phyloP scores from a whole-genome alignment of 495 filamentous ascomycete species.

The Lasiosphaeria miniovina region DNA sequence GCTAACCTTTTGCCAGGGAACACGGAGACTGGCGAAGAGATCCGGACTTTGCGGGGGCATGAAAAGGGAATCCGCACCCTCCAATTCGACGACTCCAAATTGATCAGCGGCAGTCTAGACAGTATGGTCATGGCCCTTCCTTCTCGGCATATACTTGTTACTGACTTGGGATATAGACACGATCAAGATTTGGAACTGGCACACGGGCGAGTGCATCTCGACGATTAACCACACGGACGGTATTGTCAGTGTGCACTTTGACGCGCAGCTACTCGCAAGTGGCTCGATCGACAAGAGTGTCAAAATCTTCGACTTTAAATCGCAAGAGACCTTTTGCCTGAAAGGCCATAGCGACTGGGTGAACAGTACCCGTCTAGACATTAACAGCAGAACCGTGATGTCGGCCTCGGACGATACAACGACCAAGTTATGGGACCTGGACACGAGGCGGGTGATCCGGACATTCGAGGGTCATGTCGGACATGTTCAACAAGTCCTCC shows the following conservation, averaged over 20 bases:
- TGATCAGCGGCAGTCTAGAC: conserved; percentile 35
- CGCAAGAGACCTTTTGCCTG: conserved; percentile 72
- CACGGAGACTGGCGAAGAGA: conserved; percentile 78
- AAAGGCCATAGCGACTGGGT: conserved; percentile 91
- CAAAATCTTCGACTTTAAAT: conserved; percentile 90
- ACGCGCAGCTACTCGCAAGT: conserved; percentile 74
- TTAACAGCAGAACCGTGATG: conserved; percentile 74
- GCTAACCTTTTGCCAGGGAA: conserved; percentile 49
- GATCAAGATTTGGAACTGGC: conserved; percentile 94
- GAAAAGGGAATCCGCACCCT: conserved; percentile 78
- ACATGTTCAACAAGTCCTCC: conserved; percentile 86
- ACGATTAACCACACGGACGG: conserved; percentile 78
- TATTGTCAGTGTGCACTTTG: conserved; percentile 82
- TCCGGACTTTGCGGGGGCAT: conserved; percentile 81
- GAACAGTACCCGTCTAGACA: conserved; percentile 84
- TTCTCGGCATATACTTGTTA: not conserved
- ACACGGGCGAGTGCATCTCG: conserved; percentile 81
- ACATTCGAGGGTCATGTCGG: conserved; percentile 92
- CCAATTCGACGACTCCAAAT: conserved; percentile 86
- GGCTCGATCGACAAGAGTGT: conserved; percentile 87
- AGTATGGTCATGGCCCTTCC: conserved; percentile 13
- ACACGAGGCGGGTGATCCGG: conserved; percentile 70
- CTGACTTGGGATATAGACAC: conserved; percentile 40
- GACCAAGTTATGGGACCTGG: conserved; percentile 69
- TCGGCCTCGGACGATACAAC: conserved; percentile 94